Conservation (phyloP, 2,329 filamentous ascomycete species). For the Juglanconis juglandina region DNA sequence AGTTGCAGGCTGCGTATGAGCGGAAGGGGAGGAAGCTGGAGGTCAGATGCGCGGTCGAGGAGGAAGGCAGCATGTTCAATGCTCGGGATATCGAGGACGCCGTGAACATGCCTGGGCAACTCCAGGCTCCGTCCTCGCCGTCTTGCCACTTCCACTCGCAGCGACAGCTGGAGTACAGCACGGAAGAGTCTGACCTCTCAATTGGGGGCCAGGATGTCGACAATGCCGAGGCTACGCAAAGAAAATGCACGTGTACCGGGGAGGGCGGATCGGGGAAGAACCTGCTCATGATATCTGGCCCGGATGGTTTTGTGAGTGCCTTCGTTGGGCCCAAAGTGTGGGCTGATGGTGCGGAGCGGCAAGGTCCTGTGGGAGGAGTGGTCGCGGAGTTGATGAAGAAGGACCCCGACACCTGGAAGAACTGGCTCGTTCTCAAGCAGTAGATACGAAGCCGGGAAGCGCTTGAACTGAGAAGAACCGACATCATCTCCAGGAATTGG, state of each 20-base stretch:
- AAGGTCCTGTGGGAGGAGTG: constrained; percentile 71
- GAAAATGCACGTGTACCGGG: constrained; percentile 23
- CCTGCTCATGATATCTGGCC: constrained; percentile 81
- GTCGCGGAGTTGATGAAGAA: constrained; percentile 57
- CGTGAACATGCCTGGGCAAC: constrained; percentile 18
- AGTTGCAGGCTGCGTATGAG: constrained; percentile 45
- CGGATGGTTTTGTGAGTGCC: constrained; percentile 80
- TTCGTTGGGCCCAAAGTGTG: constrained; percentile 80
- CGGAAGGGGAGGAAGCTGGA: constrained; percentile 48
- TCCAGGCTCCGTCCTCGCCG: constrained; percentile 19
- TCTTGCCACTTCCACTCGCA: constrained; percentile 27
- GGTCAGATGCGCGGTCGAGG: constrained; percentile 78
- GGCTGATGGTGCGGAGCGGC: constrained; percentile 67
- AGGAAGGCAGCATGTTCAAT: constrained; percentile 68
- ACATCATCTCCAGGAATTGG: no score
- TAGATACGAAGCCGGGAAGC: constrained; percentile 23
- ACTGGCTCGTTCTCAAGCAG: constrained; percentile 54
- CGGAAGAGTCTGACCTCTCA: constrained; percentile 19
- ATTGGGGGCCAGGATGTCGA: constrained; percentile 18
- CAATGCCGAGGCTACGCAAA: constrained; percentile 1
- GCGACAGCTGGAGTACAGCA: constrained; percentile 23
- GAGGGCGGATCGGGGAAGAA: constrained; percentile 45
- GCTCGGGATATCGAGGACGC: constrained; percentile 43
- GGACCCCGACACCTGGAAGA: constrained; percentile 29
- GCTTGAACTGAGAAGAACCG: background rate